A percentile compares a stretch with the other conserved stretches of the same genome.
Evolutionary conservation across 192 early-diverging fungal genomes (phyloP).

Genomic region (Linnemannia exigua): DNA sequence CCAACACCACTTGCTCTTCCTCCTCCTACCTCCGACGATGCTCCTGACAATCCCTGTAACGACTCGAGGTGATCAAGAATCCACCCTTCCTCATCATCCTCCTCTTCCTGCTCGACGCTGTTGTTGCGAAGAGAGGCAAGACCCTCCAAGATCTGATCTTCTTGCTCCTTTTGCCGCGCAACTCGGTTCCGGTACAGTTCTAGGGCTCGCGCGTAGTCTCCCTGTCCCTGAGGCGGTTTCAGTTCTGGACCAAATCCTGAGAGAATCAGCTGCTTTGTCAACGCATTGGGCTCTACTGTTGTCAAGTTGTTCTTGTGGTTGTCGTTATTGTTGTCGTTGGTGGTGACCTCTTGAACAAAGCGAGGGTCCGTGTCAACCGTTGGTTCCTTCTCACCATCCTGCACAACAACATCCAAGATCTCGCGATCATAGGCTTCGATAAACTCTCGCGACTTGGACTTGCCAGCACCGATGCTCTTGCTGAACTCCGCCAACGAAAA

Average conservation of each 20-base stretch:
- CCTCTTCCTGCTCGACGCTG: not conserved
- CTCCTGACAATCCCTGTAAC: not conserved
- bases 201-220: constrained; percentile 35
- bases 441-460: constrained; percentile 29
- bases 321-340: not conserved
- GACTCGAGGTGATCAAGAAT: constrained; percentile 20
- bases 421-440: constrained; percentile 39
- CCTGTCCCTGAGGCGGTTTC: constrained; percentile 34
- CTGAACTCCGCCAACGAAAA: not conserved
- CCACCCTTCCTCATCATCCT: constrained; percentile 21
- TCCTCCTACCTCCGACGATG: not conserved
- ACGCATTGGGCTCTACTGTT: constrained; percentile 25
- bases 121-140: not conserved
- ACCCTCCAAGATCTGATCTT: constrained; percentile 23
- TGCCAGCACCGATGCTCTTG: not conserved
- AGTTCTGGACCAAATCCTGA: constrained; percentile 41
- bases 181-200: constrained; percentile 43
- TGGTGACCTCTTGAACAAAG: not conserved
- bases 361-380: not conserved
- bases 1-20: constrained; percentile 12
- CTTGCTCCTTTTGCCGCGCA: constrained; percentile 35
- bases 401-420: constrained; percentile 32
- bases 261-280: constrained; percentile 29
- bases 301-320: not conserved
- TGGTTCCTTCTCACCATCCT: constrained; percentile 3